phyloP scores from a whole-genome alignment of 345 rosid genomes.

The Camelina sativa region DNA sequence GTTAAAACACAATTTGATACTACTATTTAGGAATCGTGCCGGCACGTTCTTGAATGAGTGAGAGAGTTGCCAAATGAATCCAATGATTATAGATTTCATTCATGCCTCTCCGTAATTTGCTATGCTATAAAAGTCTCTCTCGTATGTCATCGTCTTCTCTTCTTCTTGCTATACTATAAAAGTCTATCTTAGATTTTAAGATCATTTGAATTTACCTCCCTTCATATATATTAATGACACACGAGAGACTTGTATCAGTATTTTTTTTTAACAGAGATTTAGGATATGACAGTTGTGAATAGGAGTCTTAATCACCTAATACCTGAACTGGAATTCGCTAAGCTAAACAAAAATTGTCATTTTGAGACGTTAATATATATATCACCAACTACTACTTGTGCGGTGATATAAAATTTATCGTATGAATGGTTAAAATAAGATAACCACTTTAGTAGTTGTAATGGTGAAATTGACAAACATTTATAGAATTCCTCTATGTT shows the following conservation, averaged over 20 bases:
- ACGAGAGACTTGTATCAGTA: background rate
- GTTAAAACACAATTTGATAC: background rate
- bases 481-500: background rate
- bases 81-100: slow-evolving; percentile 19
- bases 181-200: background rate
- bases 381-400: background rate
- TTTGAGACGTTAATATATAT: background rate
- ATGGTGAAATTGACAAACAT: slow-evolving; percentile 4
- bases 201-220: background rate
- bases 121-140: slow-evolving; percentile 3
- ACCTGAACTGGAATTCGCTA: background rate
- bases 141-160: background rate
- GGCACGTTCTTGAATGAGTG: slow-evolving; percentile 31
- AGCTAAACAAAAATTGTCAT: background rate
- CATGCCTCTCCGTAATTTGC: slow-evolving; percentile 10
- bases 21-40: slow-evolving; percentile 18
- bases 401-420: background rate
- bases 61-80: slow-evolving; percentile 25
- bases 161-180: background rate
- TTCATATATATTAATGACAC: background rate
- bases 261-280: too few species aligned
- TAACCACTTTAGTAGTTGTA: slow-evolving; percentile 3
- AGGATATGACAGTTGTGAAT: background rate
- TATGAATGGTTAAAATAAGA: too few species aligned
- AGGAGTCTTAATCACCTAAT: background rate